Evolutionary conservation across 108 stramenopile genomes (phyloP), one percentile per base, ranked within the genome.

Genomic region (Skeletonema grethae): DNA sequence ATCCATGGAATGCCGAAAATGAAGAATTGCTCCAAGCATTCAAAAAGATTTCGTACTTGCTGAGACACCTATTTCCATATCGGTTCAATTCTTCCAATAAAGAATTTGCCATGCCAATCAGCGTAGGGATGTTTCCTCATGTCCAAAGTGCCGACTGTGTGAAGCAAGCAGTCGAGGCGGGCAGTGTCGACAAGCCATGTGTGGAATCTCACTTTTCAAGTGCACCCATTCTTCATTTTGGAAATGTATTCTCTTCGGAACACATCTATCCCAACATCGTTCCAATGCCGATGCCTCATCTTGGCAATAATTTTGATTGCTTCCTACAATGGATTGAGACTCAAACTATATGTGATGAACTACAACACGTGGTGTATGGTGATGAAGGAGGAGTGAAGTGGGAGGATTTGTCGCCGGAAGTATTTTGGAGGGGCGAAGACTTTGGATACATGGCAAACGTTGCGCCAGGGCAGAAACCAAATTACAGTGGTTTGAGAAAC

Each of bases 361-460:
- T 61, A 32, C 24, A 31, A 24, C 60, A 32, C 29, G 7, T 35
- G 31, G 60, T 35, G 31, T 61, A 61, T 61, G 60, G 60, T 4
- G 20, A 53, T 10, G 15, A 53, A 4, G 50, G 50, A 4, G 50
- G 22, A 32, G 8, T 41, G 8, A 29, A 64, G 4, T 61, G 16
- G 20, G 30, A 61, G 70, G 61, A 61, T 2, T 32, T 77, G 62
- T 63, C 34, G 8, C 57, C 70, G 11, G 69, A 77, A 35, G 32
- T 77, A 3, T 41, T 77, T n/a, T 77, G 76, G 76, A 63, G 76
- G 5, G 76, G 76, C 0, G 64, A 61, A 5, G 76, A 77, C 38
- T 77, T 64, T 46, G 63, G 63, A 9, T 75, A 75, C 10, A 36
- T 75, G 20, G 38, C 60, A 16, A 39, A 7, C 5, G 38, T 61